Evolutionary conservation across 805 yeast species (phyloP), one percentile per base, ranked within the genome.

Genomic region (Starmerella lactis-condensi): DNA sequence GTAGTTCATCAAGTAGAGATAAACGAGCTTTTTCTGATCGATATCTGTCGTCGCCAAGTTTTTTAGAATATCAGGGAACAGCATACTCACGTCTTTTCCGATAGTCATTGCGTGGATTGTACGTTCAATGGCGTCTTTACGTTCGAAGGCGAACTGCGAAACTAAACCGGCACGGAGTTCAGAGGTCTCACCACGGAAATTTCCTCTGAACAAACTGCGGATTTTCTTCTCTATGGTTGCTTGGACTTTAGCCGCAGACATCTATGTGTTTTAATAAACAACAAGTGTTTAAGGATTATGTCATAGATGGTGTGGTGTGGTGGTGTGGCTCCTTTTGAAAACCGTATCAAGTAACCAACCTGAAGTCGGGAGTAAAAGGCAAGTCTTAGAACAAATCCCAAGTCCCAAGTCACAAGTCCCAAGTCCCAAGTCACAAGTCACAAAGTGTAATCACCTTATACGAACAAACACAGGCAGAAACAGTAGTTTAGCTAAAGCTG

Each of bases 21-120:
- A 89, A 10, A 89, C 98, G 54, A 89, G 65, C 54, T 89, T 89
- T 66, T 89, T 89, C 58, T 89, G 95, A 46, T 89, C 94, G 38
- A 89, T 60, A 54, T 89, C 99, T 48, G 77, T 85, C 1, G 98
- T 89, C 33, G 98, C 95, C 44, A 89, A 76, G 56, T 89, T 89
- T 58, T 89, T 91, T 52, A 89, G 61, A 8, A 89, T 91, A 53
- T 89, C 96, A 2, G 99, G 98, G 46, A 89, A 89, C 33, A 89
- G 61, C 2, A 91, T 70, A 13, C 93, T 77, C 16, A 89, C 96
- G 53, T 89, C 98, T 50, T 89, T 89, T 8, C 96, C 96, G 19
- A 82, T 69, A 0, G 98, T 89, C 99, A 89, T 89, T 37, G 94
- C 96, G 35, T 89, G 91, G 49, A 89, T 89, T 14, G 91, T 93